These are phyloP conservation scores for Rosellinia necatrix DNA, from an alignment of 2,329 filamentous ascomycete genomes.

Conservation along the genomic window DNA sequence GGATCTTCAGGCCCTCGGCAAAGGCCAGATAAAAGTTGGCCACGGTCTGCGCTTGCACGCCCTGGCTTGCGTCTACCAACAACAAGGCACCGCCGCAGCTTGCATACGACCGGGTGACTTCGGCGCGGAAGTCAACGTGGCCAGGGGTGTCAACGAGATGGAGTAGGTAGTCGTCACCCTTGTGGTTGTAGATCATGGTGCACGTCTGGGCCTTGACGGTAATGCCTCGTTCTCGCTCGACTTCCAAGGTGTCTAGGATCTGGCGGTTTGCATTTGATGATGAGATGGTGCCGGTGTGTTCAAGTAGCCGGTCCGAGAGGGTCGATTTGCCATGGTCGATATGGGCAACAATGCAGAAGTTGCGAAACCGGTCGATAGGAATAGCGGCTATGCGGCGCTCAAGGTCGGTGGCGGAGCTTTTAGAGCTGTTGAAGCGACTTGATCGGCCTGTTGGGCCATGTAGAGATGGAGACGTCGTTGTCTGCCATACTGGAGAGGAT, in stretches of 20 bases:
- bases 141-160: conserved; percentile 97
- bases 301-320: conserved; percentile 86
- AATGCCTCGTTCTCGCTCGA: conserved; percentile 93
- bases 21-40: conserved; percentile 99
- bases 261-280: conserved; percentile 85
- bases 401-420: conserved; percentile 46
- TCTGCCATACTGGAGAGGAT: background rate
- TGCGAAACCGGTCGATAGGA: conserved; percentile 80
- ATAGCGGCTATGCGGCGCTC: conserved; percentile 71
- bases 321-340: conserved; percentile 99
- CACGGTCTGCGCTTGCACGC: conserved; percentile 95
- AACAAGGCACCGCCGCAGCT: conserved; percentile 92
- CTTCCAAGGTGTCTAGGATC: conserved; percentile 94
- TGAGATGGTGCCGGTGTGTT: conserved; percentile 91
- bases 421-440: conserved; percentile 34
- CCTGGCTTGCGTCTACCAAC: conserved; percentile 94
- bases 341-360: conserved; percentile 98
- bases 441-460: background rate
- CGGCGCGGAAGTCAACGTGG: conserved; percentile 96
- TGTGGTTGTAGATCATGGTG: conserved; percentile 91
- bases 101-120: conserved; percentile 94
- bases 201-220: conserved; percentile 99
- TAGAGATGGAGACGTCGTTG: background rate
- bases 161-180: conserved; percentile 85
- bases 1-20: conserved; percentile 80